Evolutionary conservation across 2,329 filamentous ascomycete genomes (phyloP).

Genomic region (Fusarium neocosmosporiellum): DNA sequence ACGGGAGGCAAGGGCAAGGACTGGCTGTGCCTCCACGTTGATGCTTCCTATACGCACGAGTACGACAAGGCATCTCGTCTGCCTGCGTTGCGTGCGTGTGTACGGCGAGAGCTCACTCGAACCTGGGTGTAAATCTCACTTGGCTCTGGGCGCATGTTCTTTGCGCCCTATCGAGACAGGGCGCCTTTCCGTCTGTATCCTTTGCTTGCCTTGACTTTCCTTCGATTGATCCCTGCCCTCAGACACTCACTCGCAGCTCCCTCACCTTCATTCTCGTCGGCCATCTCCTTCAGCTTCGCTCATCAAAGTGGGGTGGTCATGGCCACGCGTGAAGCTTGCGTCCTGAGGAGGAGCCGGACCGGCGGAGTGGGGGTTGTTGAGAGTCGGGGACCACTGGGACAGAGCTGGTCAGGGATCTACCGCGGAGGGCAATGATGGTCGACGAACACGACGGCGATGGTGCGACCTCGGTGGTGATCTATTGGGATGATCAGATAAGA

Average conservation of each 20-base stretch:
- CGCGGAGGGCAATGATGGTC: neutral
- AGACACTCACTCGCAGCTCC: neutral
- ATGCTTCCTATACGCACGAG: conserved; percentile 8
- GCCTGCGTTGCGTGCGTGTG: conserved; percentile 2
- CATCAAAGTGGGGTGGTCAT: conserved; percentile 27
- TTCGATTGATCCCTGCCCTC: neutral
- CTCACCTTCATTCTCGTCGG: neutral
- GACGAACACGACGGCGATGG: conserved; percentile 21
- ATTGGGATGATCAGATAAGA: conserved; percentile 42
- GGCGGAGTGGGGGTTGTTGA: conserved; percentile 31
- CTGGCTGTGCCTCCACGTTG: neutral
- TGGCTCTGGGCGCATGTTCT: neutral
- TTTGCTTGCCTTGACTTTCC: neutral
- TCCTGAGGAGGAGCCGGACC: conserved; percentile 17
- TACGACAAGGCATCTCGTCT: neutral
- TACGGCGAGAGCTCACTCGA: neutral
- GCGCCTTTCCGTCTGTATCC: neutral
- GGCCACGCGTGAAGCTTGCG: conserved; percentile 16
- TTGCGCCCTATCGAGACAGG: neutral
- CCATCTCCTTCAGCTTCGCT: conserved; percentile 12
- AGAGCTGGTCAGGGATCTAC: conserved; percentile 26
- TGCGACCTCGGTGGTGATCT: conserved; percentile 56
- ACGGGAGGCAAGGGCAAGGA: neutral
- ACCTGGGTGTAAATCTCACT: conserved; percentile 4
- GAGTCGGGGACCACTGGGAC: neutral